Evolutionary conservation across 805 yeast genomes (phyloP).

Genomic region (Barnettozyma salicaria): DNA sequence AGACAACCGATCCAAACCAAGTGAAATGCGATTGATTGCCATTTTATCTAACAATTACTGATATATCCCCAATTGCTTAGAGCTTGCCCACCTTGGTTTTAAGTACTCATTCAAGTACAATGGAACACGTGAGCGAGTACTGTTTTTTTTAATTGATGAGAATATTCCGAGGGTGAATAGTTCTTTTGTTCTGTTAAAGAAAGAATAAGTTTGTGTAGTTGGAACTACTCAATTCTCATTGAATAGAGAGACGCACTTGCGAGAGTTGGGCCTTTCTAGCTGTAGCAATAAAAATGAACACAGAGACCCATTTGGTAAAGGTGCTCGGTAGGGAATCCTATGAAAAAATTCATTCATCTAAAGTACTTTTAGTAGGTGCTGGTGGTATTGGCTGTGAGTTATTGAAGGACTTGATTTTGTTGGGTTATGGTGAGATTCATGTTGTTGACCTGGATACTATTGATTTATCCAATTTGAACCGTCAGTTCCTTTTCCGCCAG

Average conservation of each 20-base stretch:
- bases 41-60: constrained; percentile 6
- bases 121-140: too few relatives aligned
- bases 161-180: too few relatives aligned
- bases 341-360: constrained; percentile 29
- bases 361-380: constrained; percentile 83
- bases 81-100: not conserved
- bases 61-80: too few relatives aligned
- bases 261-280: too few relatives aligned
- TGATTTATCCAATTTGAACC: constrained; percentile 83
- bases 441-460: constrained; percentile 94
- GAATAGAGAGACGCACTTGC: too few relatives aligned
- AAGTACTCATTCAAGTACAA: too few relatives aligned
- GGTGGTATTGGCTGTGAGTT: constrained; percentile 97
- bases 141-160: too few relatives aligned
- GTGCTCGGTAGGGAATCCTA: constrained; percentile 16
- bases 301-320: constrained; percentile 13
- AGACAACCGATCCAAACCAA: constrained; percentile 23
- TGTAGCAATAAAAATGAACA: too few relatives aligned
- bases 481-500: constrained; percentile 87
- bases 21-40: constrained; percentile 25
- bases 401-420: constrained; percentile 67
- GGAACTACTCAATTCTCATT: too few relatives aligned
- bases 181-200: too few relatives aligned
- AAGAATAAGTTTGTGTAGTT: too few relatives aligned
- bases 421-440: constrained; percentile 83